Conservation (phyloP, 1,139 yeast genomes). For the Hyphopichia burtonii region DNA sequence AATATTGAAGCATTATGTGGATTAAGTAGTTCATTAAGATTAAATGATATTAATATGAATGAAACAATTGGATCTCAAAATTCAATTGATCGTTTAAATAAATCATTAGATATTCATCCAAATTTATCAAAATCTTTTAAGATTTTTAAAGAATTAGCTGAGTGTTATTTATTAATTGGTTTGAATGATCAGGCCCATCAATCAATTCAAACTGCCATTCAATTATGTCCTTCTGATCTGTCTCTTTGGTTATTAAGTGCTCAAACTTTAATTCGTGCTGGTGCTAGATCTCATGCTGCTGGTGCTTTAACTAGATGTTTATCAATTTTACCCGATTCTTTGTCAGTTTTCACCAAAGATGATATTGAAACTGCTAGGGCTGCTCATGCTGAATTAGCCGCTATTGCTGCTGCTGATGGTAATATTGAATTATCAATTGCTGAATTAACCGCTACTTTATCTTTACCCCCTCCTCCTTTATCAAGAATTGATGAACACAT, state of each 20-base stretch:
- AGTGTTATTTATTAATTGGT: slow-evolving; percentile 46
- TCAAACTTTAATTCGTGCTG: slow-evolving; percentile 42
- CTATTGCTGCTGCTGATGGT: slow-evolving; percentile 51
- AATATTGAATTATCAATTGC: slow-evolving; percentile 46
- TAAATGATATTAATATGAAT: slow-evolving; percentile 33
- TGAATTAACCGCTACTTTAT: slow-evolving; percentile 48
- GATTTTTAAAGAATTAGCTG: slow-evolving; percentile 49
- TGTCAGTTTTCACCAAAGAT: slow-evolving; percentile 20
- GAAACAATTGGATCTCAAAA: slow-evolving; percentile 42
- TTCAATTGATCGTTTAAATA: slow-evolving; percentile 42
- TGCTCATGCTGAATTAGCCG: slow-evolving; percentile 54
- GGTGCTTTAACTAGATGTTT: slow-evolving; percentile 46
- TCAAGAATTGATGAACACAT: slow-evolving; percentile 45
- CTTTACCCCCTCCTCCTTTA: slow-evolving; percentile 49
- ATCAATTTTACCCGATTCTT: slow-evolving; percentile 33
- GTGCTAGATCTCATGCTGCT: slow-evolving; percentile 44
- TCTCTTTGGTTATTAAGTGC: slow-evolving; percentile 48
- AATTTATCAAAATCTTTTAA: slow-evolving; percentile 30
- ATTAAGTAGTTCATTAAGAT: slow-evolving; percentile 37
- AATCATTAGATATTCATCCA: slow-evolving; percentile 35
- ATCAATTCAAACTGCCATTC: slow-evolving; percentile 46
- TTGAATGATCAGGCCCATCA: slow-evolving; percentile 53
- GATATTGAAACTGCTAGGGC: slow-evolving; percentile 50
- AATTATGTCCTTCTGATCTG: slow-evolving; percentile 41
- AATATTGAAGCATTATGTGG: slow-evolving; percentile 43